A percentile compares a stretch with the other conserved stretches of the same genome.
Evolutionary conservation across 2,329 filamentous ascomycete genomes (phyloP).

Genomic region (Exophiala sp.): DNA sequence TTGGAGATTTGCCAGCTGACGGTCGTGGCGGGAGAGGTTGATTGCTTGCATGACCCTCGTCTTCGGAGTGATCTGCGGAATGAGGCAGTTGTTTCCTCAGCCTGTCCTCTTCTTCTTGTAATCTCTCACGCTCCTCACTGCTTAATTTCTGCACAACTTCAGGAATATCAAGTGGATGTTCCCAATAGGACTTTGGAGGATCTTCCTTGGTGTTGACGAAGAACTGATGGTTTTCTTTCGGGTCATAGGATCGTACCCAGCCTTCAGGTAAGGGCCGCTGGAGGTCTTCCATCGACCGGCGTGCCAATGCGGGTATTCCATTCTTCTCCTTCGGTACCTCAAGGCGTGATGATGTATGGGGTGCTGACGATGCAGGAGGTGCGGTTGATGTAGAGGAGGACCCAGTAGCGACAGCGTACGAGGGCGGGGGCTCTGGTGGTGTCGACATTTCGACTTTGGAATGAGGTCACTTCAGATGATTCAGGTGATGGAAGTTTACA

Average conservation of each 20-base stretch:
- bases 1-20: constrained; percentile 14
- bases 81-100: constrained; percentile 26
- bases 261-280: constrained; percentile 49
- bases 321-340: constrained; percentile 36
- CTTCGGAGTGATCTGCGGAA: constrained; percentile 15
- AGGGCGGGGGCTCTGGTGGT: constrained; percentile 33
- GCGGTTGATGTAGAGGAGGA: constrained; percentile 21
- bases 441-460: too few relatives aligned
- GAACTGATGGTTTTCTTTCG: constrained; percentile 52
- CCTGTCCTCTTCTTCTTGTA: constrained; percentile 35
- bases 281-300: constrained; percentile 59
- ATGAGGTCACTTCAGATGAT: too few relatives aligned
- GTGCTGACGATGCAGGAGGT: too few relatives aligned
- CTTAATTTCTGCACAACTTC: constrained; percentile 47
- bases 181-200: constrained; percentile 56
- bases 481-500: too few relatives aligned
- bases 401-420: constrained; percentile 33
- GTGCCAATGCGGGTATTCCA: constrained; percentile 48
- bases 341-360: constrained; percentile 21
- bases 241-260: constrained; percentile 55
- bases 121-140: constrained; percentile 45
- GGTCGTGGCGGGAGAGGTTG: constrained; percentile 21
- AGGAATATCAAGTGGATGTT: constrained; percentile 57
- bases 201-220: constrained; percentile 54
- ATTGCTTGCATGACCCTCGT: constrained; percentile 31